These are phyloP conservation scores for Sugiyamaella marilandica DNA, from an alignment of 805 yeast genomes.

Conservation along the genomic window DNA sequence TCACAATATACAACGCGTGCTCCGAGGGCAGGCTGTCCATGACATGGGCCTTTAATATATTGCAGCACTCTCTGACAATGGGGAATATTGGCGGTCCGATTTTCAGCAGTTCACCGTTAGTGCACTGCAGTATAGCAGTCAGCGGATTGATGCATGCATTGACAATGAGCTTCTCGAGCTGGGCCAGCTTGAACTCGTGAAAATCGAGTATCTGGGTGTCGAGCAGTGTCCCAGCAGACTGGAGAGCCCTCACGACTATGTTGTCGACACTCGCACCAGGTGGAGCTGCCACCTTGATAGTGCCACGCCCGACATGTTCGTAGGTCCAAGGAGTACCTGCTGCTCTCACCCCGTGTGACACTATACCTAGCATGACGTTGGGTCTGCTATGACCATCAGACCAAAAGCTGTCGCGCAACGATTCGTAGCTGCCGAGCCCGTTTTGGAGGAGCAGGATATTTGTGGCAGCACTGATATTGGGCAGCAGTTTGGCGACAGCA, in stretches of 20 bases:
- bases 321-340: slow-evolving; percentile 39
- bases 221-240: slow-evolving; percentile 11
- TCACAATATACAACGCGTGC: slow-evolving; percentile 4
- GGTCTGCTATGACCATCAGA: slow-evolving; percentile 46
- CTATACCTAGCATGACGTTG: slow-evolving; percentile 64
- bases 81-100: slow-evolving; percentile 37
- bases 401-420: slow-evolving; percentile 52
- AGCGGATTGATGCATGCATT: slow-evolving; percentile 83
- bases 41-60: slow-evolving; percentile 37
- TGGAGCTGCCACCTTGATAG: slow-evolving; percentile 30
- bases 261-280: not conserved
- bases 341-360: slow-evolving; percentile 73
- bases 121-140: slow-evolving; percentile 71
- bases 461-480: slow-evolving; percentile 45
- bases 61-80: slow-evolving; percentile 44
- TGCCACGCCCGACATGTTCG: slow-evolving; percentile 70
- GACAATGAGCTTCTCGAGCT: slow-evolving; percentile 69
- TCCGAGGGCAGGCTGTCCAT: slow-evolving; percentile 22
- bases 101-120: slow-evolving; percentile 66
- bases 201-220: slow-evolving; percentile 27
- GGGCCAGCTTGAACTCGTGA: slow-evolving; percentile 51
- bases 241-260: slow-evolving; percentile 6
- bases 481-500: slow-evolving; percentile 55
- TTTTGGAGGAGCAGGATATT: slow-evolving; percentile 73
- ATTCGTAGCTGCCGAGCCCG: slow-evolving; percentile 70